Conservation (phyloP, 768 basidiomycete species). For the Strobilomyces dryophilus region DNA sequence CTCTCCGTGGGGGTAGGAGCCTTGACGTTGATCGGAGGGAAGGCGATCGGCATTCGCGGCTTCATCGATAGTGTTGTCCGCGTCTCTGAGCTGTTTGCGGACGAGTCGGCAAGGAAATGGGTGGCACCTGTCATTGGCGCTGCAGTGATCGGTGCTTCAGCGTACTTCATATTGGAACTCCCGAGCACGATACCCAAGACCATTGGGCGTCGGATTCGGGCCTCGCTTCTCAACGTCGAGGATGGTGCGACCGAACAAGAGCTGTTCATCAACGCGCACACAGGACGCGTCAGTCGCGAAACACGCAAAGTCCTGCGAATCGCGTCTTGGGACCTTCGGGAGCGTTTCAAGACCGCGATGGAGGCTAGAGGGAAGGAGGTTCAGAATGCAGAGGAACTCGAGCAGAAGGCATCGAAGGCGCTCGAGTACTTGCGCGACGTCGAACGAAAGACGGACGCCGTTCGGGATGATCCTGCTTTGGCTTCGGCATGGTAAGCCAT, state of each 20-base stretch:
- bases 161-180: conserved; percentile 83
- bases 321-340: conserved; percentile 86
- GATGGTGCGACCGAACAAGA: conserved; percentile 48
- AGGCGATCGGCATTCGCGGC: conserved; percentile 69
- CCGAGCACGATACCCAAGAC: conserved; percentile 86
- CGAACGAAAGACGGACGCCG: conserved; percentile 40
- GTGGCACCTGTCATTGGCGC: conserved; percentile 82
- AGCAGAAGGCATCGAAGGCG: conserved; percentile 66
- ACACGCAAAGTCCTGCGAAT: conserved; percentile 90
- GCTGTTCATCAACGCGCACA: conserved; percentile 63
- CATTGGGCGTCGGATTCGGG: conserved; percentile 78
- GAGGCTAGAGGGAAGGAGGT: conserved; percentile 81
- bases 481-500: conserved; percentile 6
- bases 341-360: conserved; percentile 75
- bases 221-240: conserved; percentile 49
- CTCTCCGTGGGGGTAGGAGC: conserved; percentile 80
- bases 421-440: conserved; percentile 63
- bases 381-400: conserved; percentile 66
- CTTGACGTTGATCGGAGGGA: conserved; percentile 84
- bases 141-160: conserved; percentile 63
- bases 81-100: conserved; percentile 72
- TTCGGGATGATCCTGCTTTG: conserved; percentile 30
- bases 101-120: conserved; percentile 82
- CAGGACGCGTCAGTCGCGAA: conserved; percentile 71
- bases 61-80: conserved; percentile 77